A percentile compares a stretch with the other conserved stretches of the same genome.
phyloP scores from a whole-genome alignment of 2,329 filamentous ascomycete genomes.

The Chrysoporthe austroafricana region DNA sequence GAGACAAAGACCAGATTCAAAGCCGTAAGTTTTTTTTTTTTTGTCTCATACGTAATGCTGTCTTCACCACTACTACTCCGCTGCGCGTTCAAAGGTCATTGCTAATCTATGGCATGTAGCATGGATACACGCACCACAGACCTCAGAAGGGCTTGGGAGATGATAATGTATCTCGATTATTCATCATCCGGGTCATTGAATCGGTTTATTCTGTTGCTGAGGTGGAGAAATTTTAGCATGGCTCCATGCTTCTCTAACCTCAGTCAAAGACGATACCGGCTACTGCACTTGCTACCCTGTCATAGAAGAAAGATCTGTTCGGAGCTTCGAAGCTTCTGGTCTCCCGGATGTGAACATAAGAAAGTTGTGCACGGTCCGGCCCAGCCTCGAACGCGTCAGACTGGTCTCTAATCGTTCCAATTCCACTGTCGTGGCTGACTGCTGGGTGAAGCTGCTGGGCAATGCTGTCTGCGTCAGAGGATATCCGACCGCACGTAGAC shows the following conservation, averaged over 20 bases:
- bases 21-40: neutral
- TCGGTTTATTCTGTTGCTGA: constrained; percentile 35
- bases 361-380: neutral
- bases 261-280: neutral
- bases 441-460: constrained; percentile 38
- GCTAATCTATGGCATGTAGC: neutral
- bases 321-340: neutral
- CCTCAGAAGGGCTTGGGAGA: neutral
- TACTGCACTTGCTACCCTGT: neutral
- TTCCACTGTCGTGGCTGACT: constrained; percentile 22
- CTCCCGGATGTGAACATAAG: neutral
- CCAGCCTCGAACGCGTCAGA: neutral
- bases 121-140: neutral
- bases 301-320: neutral
- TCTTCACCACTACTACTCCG: neutral
- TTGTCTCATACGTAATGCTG: neutral
- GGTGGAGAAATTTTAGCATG: constrained; percentile 42
- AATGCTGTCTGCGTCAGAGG: constrained; percentile 37
- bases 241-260: constrained; percentile 38
- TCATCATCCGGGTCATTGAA: constrained; percentile 14
- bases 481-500: constrained; percentile 35
- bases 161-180: no score
- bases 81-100: neutral
- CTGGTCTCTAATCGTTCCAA: neutral
- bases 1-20: no score